Evolutionary conservation across 495 filamentous ascomycete genomes (phyloP), one percentile per base, ranked within the genome.

Genomic region (Daldinia loculata): DNA sequence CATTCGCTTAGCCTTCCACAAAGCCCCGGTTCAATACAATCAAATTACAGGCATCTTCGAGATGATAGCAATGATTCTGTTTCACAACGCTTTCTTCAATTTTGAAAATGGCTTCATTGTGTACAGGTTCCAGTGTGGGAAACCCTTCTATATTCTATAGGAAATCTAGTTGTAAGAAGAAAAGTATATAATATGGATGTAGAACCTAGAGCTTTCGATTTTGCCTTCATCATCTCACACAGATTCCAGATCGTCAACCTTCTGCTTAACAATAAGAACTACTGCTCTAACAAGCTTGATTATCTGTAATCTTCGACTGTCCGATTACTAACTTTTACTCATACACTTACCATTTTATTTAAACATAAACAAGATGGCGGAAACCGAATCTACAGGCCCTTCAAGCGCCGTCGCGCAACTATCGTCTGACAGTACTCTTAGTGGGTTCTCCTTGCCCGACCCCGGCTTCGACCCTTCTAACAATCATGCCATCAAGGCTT

Each of bases 381-480:
- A 4, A 1, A 4, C 0, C 0, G 3, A 14, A 2, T 14, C 34
- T 14, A 4, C 11, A 6, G 1, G 12, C 34, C 12, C 34, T 5
- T 14, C 34, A 36, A 36, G 19, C 19, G 22, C 19, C 1, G 43
- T 19, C 2, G 43, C 2, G 22, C 43, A 22, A 22, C 0, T 22
- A 0, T 0, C 19, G 2, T 48, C 43, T 8, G 9, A 34, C 19
- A 39, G 45, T 24, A 66, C 30, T 0, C 43, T 48, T 11, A 48
- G 19, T 5, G 43, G 43, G 9, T 75, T 76, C 38, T 39, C 60
- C 14, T 32, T 48, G 19, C 55, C 74, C 2, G 67, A 69, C 11
- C 51, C 67, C 17, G 52, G 32, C 22, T 76, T 76, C 17, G 57
- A 76, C 15, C 26, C 50, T 5, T 17, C 12, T 4, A 2, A 30